Percentiles rank a stretch among this genome's conserved stretches.
Conservation (phyloP, 176 grass and related monocot genomes). For the Guadua angustifolia region DNA sequence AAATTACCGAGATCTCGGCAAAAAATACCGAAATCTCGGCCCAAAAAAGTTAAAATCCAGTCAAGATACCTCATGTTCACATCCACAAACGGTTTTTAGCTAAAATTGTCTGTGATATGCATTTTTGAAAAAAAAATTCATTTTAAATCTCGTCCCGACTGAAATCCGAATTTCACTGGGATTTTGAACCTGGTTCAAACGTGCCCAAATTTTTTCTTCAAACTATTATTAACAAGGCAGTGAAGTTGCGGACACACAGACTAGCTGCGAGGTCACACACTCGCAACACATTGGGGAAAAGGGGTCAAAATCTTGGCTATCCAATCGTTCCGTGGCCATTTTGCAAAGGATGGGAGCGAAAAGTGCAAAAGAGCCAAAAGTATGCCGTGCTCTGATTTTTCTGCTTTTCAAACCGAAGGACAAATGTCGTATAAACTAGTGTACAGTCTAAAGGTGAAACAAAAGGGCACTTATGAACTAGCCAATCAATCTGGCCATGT, state of each 20-base stretch:
- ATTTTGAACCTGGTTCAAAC: too few relatives aligned
- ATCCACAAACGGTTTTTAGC: too few relatives aligned
- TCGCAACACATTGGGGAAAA: not conserved
- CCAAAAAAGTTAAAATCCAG: too few relatives aligned
- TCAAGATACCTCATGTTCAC: too few relatives aligned
- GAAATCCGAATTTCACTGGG: too few relatives aligned
- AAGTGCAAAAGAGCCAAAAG: constrained; percentile 37
- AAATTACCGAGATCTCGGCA: too few relatives aligned
- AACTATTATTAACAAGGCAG: constrained; percentile 1
- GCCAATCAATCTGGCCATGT: not conserved
- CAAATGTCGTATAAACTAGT: constrained; percentile 17
- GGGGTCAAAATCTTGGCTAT: not conserved
- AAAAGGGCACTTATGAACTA: constrained; percentile 10
- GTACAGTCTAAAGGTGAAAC: constrained; percentile 35
- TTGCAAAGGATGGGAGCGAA: not conserved
- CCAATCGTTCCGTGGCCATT: constrained; percentile 6
- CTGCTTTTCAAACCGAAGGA: constrained; percentile 8
- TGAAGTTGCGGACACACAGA: not conserved
- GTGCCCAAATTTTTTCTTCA: too few relatives aligned
- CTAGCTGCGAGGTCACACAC: not conserved
- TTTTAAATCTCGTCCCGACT: too few relatives aligned
- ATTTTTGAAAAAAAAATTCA: too few relatives aligned
- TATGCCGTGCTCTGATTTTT: not conserved
- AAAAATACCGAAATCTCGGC: too few relatives aligned
- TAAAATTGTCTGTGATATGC: too few relatives aligned